phyloP scores from a whole-genome alignment of 2,329 filamentous ascomycete genomes.

The Samsoniella hepiali region DNA sequence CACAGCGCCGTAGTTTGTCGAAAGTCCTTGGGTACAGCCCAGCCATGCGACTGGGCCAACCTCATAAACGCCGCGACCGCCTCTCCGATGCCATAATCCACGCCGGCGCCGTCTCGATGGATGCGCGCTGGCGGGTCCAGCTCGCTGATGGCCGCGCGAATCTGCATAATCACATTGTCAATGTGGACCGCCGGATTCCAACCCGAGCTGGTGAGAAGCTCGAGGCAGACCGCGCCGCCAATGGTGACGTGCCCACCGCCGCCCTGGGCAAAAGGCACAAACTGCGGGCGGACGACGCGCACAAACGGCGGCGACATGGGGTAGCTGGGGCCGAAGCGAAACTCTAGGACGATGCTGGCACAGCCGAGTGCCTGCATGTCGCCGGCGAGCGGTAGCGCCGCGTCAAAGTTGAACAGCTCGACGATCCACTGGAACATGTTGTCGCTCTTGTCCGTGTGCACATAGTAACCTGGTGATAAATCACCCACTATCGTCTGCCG shows the following conservation, averaged over 20 bases:
- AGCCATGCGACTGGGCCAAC: constrained; percentile 35
- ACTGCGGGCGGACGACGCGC: constrained; percentile 75
- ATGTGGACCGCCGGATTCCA: constrained; percentile 73
- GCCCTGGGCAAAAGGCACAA: constrained; percentile 66
- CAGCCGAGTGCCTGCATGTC: constrained; percentile 66
- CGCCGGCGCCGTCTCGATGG: constrained; percentile 27
- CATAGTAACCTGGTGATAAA: constrained; percentile 77
- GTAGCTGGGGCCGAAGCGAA: constrained; percentile 74
- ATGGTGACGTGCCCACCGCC: constrained; percentile 84
- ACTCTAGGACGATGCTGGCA: constrained; percentile 72
- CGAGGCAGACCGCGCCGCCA: constrained; percentile 81
- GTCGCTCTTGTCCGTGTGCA: constrained; percentile 61
- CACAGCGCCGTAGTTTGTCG: neutral
- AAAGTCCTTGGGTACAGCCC: constrained; percentile 48
- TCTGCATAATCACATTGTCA: constrained; percentile 76
- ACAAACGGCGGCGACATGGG: constrained; percentile 81
- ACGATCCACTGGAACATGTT: constrained; percentile 92
- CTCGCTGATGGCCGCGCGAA: constrained; percentile 71
- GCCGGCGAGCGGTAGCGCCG: constrained; percentile 61
- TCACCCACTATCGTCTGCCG: constrained; percentile 59
- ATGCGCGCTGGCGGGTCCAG: constrained; percentile 74
- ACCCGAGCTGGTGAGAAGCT: constrained; percentile 77
- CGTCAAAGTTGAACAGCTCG: constrained; percentile 79
- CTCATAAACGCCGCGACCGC: constrained; percentile 71
- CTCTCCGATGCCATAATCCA: constrained; percentile 65